Percentiles rank a stretch among this genome's conserved stretches.
Evolutionary conservation across 805 yeast genomes (phyloP).

Genomic region (Saccharomycopsis sp.): DNA sequence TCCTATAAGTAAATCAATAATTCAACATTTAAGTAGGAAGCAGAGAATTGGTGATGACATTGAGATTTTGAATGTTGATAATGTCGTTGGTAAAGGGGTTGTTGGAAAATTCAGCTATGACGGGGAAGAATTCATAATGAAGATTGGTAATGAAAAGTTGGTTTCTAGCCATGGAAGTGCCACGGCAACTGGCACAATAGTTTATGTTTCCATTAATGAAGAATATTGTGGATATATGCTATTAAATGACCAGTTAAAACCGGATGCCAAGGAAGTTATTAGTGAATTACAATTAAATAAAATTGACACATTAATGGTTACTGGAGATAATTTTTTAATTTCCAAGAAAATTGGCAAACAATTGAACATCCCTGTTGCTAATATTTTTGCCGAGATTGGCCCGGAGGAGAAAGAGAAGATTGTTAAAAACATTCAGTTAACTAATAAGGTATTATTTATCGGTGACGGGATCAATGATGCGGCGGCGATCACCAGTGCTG

Average conservation of each 20-base stretch:
- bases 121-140: constrained; percentile 29
- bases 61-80: constrained; percentile 26
- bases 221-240: constrained; percentile 58
- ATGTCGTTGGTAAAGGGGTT: constrained; percentile 34
- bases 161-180: constrained; percentile 24
- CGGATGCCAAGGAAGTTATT: constrained; percentile 57
- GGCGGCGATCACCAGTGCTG: constrained; percentile 86
- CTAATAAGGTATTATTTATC: constrained; percentile 65
- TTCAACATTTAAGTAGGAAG: background rate
- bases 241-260: constrained; percentile 59
- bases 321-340: constrained; percentile 71
- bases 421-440: constrained; percentile 47
- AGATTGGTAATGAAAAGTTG: constrained; percentile 49
- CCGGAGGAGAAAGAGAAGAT: constrained; percentile 73
- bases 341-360: constrained; percentile 59
- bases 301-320: constrained; percentile 71
- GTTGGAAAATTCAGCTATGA: constrained; percentile 24
- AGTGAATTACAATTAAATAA: constrained; percentile 44
- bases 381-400: constrained; percentile 67
- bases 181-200: constrained; percentile 18
- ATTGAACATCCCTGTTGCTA: constrained; percentile 56
- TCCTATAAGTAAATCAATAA: constrained; percentile 38
- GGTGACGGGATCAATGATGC: constrained; percentile 99
- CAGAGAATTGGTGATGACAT: constrained; percentile 2
- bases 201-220: constrained; percentile 50